Base-by-base conservation (phyloP, 2,329 filamentous ascomycete genomes). In the Clarireedia homoeocarpa region DNA sequence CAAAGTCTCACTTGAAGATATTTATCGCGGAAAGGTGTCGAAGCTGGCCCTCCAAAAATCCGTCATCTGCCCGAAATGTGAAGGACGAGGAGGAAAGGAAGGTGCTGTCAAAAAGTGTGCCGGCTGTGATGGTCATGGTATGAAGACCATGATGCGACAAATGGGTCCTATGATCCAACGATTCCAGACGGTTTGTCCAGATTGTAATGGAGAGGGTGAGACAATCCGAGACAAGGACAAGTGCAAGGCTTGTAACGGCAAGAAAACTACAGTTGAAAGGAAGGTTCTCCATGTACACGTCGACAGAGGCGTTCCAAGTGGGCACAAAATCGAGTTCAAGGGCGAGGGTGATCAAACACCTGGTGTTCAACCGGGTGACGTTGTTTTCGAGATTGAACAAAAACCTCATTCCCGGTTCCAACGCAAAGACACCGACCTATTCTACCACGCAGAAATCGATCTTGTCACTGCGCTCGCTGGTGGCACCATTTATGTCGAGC, bases 71-170 rank as follows among this genome's bases (percentile, higher is more conserved):
- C 79, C 89, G 63, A 91, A 91, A 76, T 99, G 94, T 73, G 87
- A 94, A 58, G 94, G 94, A 61, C 84, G 91, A 58, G 94, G 94
- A 69, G 94, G 94, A 64, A 99, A 99, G 79, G 92, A 97, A 63
- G 94, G 94, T 62, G 89, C 94, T n/a, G 92, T 97, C 63, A 92
- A 91, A 77, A 89, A 88, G 68, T 99, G 94, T 75, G 71, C 83
- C 42, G 88, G 90, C 69, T 99, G 94, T 73, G 90, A 95, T 68
- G 94, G 94, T 63, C 84, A 88, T 62, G 94, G 94, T 74, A 96
- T 96, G 89, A 97, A 97, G 87, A 96, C 89, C 42, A 97, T 99
- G 92, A 96, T 99, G 94, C 88, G 95, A 71, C 94, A 99, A 76
- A 97, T 99, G 91, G 94, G 94, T 51, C 94, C 94, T 58, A 99